Percentiles rank a stretch among this genome's conserved stretches.
phyloP scores from a whole-genome alignment of 2,329 filamentous ascomycete species.

The Trichophyton mentagrophytes region DNA sequence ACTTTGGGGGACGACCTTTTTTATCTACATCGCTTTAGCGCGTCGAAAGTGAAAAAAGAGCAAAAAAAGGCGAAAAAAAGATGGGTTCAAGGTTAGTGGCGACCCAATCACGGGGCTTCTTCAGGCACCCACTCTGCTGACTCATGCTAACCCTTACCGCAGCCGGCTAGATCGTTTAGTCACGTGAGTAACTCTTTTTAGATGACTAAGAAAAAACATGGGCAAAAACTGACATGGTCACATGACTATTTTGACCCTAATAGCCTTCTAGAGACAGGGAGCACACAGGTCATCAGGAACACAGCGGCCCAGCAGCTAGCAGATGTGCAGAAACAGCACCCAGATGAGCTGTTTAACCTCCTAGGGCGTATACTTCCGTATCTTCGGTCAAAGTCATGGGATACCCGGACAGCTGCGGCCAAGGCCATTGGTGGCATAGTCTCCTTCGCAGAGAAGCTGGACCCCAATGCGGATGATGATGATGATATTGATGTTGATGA shows the following conservation, averaged over 20 bases:
- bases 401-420: slow-evolving; percentile 83
- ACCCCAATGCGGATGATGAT: slow-evolving; percentile 66
- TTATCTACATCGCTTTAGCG: neutral
- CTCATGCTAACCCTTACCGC: slow-evolving; percentile 6
- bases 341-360: slow-evolving; percentile 92
- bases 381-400: slow-evolving; percentile 89
- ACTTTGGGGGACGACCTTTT: neutral
- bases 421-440: slow-evolving; percentile 92
- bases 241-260: neutral
- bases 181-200: slow-evolving; percentile 50
- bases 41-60: neutral
- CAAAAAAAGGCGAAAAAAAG: neutral
- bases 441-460: slow-evolving; percentile 72
- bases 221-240: neutral
- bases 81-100: slow-evolving; percentile 11
- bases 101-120: neutral
- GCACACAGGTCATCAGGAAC: slow-evolving; percentile 88
- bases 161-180: slow-evolving; percentile 68
- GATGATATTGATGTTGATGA: slow-evolving; percentile 11
- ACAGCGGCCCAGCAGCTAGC: slow-evolving; percentile 94
- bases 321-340: slow-evolving; percentile 95
- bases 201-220: neutral
- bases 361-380: slow-evolving; percentile 91
- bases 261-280: slow-evolving; percentile 92
- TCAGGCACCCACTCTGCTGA: neutral